Evolutionary conservation across 169 alveolate genomes (phyloP).

Genomic region (Plasmodium yoelii): DNA sequence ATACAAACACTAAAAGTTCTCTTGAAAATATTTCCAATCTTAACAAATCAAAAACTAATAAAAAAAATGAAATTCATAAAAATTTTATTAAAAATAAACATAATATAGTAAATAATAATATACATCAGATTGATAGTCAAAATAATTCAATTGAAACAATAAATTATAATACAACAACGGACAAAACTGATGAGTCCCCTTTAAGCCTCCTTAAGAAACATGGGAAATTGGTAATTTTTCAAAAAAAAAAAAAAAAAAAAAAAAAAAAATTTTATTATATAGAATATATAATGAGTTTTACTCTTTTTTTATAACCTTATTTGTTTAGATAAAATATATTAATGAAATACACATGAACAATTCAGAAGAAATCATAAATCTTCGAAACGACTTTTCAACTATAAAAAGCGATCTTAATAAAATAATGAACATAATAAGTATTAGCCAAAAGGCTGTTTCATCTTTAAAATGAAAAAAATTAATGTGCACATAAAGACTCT

Average conservation of each 20-base stretch:
- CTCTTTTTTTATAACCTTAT: not conserved
- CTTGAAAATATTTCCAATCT: no score
- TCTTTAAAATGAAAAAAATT: conserved; percentile 16
- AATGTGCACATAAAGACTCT: not conserved
- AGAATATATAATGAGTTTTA: not conserved
- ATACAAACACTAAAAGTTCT: no score
- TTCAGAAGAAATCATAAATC: conserved; percentile 33
- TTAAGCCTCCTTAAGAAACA: conserved; percentile 45
- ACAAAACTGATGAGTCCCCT: conserved; percentile 28
- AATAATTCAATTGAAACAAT: no score
- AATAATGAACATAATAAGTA: conserved; percentile 39
- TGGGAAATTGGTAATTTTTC: conserved; percentile 26
- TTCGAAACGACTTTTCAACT: conserved; percentile 18
- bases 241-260: conserved; percentile 1
- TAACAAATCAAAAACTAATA: no score
- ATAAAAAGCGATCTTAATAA: conserved; percentile 48
- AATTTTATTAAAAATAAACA: no score
- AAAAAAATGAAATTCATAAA: no score
- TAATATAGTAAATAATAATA: no score
- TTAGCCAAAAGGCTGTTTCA: conserved; percentile 47
- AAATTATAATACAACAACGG: not conserved
- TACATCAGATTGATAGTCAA: no score
- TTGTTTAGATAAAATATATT: conserved; percentile 28
- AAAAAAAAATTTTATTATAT: not conserved
- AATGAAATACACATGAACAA: conserved; percentile 38